Percentiles rank a stretch among this genome's conserved stretches.
Conservation (phyloP, 139 green algal species). For the Pedinophyceae sp. region DNA sequence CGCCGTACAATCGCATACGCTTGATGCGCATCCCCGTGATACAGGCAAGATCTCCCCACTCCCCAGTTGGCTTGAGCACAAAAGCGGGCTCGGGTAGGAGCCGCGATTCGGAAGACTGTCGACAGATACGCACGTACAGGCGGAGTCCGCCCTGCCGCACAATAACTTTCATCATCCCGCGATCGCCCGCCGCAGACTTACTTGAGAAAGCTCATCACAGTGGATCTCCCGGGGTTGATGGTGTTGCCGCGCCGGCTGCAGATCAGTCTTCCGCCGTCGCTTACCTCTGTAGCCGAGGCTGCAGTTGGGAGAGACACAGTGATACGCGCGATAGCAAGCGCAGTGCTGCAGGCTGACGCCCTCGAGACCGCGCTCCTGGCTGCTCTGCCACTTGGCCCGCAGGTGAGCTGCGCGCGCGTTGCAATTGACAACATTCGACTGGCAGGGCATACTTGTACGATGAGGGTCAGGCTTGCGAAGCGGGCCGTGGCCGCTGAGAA, state of each 20-base stretch:
- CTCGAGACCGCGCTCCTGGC: constrained; percentile 65
- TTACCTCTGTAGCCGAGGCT: constrained; percentile 75
- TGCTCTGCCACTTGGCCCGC: constrained; percentile 65
- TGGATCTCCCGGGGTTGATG: constrained; percentile 83
- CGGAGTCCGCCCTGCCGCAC: too few relatives aligned
- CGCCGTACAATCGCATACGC: constrained; percentile 77
- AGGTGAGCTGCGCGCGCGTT: too few relatives aligned
- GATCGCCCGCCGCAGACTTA: constrained; percentile 68
- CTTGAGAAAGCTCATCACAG: constrained; percentile 73
- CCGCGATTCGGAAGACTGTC: neutral
- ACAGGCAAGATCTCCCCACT: constrained; percentile 33
- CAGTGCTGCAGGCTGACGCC: constrained; percentile 71
- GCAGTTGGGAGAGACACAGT: constrained; percentile 79
- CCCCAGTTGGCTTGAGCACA: too few relatives aligned
- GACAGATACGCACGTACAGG: neutral
- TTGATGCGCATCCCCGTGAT: constrained; percentile 83
- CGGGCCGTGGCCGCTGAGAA: too few relatives aligned
- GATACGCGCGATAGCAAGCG: constrained; percentile 74
- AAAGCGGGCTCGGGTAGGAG: too few relatives aligned
- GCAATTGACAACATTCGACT: too few relatives aligned
- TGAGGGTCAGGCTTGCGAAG: too few relatives aligned
- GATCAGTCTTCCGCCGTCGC: constrained; percentile 72
- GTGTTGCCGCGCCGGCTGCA: constrained; percentile 74
- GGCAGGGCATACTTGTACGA: too few relatives aligned
- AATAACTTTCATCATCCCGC: too few relatives aligned